Percentiles rank a stretch among this genome's conserved stretches.
Conservation (phyloP, 805 yeast species). For the Wickerhamomyces chambardii region DNA sequence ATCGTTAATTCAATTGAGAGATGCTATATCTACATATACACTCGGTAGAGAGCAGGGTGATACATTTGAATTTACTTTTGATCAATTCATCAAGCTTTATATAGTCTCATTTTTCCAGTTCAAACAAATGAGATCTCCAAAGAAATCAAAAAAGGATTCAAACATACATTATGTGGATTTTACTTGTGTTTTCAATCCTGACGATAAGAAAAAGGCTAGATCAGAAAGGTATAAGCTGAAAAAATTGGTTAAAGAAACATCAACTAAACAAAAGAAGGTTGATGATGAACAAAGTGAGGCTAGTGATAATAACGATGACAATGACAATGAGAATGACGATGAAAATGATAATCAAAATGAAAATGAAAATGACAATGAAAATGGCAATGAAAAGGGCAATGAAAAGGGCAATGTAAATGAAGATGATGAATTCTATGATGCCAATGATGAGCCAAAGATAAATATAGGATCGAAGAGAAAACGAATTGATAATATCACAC, state of each 20-base stretch:
- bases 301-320: too few species aligned
- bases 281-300: too few species aligned
- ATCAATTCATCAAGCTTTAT: neutral
- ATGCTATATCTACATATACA: neutral
- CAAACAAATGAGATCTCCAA: neutral
- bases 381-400: too few species aligned
- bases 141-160: neutral
- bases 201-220: neutral
- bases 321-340: too few species aligned
- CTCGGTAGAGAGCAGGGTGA: too few species aligned
- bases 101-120: too few species aligned
- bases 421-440: neutral
- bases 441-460: neutral
- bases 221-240: neutral
- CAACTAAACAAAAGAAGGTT: too few species aligned
- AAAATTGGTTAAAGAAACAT: too few species aligned
- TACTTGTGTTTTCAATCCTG: neutral
- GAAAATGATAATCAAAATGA: too few species aligned
- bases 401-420: neutral
- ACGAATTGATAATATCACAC: too few species aligned
- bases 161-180: neutral
- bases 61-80: neutral
- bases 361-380: too few species aligned
- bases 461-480: too few species aligned
- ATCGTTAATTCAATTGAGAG: neutral